A percentile compares a stretch with the other conserved stretches of the same genome.
These are phyloP conservation scores for Trichosporon ovoides DNA, from an alignment of 1,284 basidiomycete species.

Conservation along the genomic window DNA sequence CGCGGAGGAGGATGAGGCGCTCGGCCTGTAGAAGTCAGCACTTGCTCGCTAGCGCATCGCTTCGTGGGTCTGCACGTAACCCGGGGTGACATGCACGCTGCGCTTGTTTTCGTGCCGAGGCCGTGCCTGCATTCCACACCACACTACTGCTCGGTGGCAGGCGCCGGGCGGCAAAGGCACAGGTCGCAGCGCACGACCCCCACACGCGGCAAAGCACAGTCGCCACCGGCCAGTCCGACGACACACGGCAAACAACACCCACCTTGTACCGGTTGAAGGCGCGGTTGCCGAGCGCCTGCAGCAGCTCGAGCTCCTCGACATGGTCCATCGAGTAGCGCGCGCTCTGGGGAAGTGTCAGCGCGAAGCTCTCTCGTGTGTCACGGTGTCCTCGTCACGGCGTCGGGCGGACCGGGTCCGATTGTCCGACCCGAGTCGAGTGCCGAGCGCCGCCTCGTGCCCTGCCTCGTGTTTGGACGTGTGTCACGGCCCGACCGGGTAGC, in stretches of 20 bases:
- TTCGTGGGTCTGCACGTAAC: too few relatives aligned
- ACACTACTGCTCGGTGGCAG: not conserved
- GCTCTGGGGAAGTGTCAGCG: not conserved
- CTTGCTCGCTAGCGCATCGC: not conserved
- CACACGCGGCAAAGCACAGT: too few relatives aligned
- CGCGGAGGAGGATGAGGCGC: slow-evolving; percentile 3
- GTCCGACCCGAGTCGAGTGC: too few relatives aligned
- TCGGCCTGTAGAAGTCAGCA: not conserved
- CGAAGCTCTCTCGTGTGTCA: not conserved
- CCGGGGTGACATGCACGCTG: not conserved
- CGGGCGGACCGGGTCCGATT: too few relatives aligned
- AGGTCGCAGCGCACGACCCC: not conserved
- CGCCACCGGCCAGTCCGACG: too few relatives aligned
- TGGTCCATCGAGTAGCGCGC: slow-evolving; percentile 5
- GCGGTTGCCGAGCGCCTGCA: slow-evolving; percentile 11
- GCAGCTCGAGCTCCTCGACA: slow-evolving; percentile 10
- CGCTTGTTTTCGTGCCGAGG: not conserved
- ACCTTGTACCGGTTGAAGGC: slow-evolving; percentile 8
- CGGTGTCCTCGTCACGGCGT: too few relatives aligned
- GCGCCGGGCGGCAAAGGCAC: not conserved
- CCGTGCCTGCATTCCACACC: not conserved
- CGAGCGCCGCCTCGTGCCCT: too few relatives aligned
- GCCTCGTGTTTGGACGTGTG: too few relatives aligned
- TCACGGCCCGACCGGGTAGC: too few relatives aligned
- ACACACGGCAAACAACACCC: not conserved